Conservation (phyloP, 805 yeast species). For the Candida berthetii region DNA sequence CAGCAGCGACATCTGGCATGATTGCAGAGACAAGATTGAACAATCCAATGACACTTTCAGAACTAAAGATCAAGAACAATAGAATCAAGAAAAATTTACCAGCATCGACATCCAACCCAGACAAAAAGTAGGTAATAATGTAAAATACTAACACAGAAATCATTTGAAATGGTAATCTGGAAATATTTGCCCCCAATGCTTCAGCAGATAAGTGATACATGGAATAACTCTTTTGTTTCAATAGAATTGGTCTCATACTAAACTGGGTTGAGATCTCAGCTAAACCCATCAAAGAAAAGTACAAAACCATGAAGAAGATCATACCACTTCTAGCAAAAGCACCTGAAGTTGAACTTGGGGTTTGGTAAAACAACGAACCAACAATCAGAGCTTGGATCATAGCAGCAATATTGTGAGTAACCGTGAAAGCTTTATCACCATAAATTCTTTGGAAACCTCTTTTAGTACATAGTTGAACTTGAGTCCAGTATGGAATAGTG, state of each 20-base stretch:
- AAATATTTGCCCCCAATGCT: slow-evolving; percentile 53
- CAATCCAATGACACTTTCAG: slow-evolving; percentile 41
- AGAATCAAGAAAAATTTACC: slow-evolving; percentile 49
- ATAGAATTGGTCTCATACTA: slow-evolving; percentile 51
- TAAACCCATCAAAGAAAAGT: slow-evolving; percentile 41
- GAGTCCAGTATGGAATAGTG: slow-evolving; percentile 29
- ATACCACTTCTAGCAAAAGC: slow-evolving; percentile 63
- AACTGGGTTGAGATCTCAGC: slow-evolving; percentile 41
- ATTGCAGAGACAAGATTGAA: slow-evolving; percentile 51
- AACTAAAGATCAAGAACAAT: slow-evolving; percentile 36
- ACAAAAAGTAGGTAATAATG: slow-evolving; percentile 50
- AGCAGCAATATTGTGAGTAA: slow-evolving; percentile 22
- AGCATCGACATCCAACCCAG: slow-evolving; percentile 39
- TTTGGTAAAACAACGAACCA: slow-evolving; percentile 56
- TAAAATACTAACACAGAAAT: slow-evolving; percentile 37
- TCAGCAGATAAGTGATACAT: slow-evolving; percentile 73
- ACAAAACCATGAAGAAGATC: slow-evolving; percentile 52
- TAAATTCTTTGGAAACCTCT: slow-evolving; percentile 52
- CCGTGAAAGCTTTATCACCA: slow-evolving; percentile 51
- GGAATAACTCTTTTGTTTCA: slow-evolving; percentile 67
- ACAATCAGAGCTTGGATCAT: slow-evolving; percentile 51
- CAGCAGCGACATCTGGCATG: slow-evolving; percentile 43
- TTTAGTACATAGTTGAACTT: slow-evolving; percentile 38
- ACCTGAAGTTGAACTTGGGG: slow-evolving; percentile 43
- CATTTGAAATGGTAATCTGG: slow-evolving; percentile 60